Conservation (phyloP, 1,284 basidiomycete genomes). For the Apiotrichum mycotoxinovorans region DNA sequence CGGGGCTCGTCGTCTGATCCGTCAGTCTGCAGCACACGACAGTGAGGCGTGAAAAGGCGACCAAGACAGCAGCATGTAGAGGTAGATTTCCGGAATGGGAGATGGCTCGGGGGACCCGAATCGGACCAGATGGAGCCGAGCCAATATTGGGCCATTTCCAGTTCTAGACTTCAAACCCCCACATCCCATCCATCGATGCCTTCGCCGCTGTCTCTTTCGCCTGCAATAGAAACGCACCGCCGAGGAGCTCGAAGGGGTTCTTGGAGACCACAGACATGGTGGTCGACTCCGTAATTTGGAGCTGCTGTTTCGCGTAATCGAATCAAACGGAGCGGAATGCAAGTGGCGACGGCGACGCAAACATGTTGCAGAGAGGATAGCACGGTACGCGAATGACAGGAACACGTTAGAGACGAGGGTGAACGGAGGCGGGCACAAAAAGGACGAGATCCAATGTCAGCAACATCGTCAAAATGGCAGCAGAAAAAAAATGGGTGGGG, state of each 20-base stretch:
- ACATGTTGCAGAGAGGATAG: too few relatives aligned
- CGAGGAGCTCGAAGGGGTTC: conserved; percentile 52
- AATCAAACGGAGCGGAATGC: background rate
- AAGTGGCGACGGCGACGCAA: background rate
- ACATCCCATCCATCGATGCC: background rate
- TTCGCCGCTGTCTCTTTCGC: background rate
- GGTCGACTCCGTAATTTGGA: conserved; percentile 24
- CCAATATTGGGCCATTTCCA: too few relatives aligned
- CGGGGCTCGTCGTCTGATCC: conserved; percentile 38
- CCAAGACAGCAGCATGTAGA: too few relatives aligned
- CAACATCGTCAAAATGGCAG: background rate
- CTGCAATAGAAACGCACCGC: too few relatives aligned
- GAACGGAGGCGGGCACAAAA: background rate
- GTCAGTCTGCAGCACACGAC: background rate
- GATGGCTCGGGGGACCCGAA: too few relatives aligned
- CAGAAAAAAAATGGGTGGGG: background rate
- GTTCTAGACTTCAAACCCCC: background rate
- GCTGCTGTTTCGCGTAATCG: conserved; percentile 9
- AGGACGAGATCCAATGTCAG: background rate
- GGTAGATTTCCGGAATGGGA: too few relatives aligned
- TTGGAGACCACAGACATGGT: conserved; percentile 51
- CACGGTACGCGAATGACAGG: background rate
- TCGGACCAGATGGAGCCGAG: too few relatives aligned
- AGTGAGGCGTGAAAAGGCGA: too few relatives aligned
- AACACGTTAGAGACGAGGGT: background rate